Base-by-base conservation (phyloP, 78 protist species). In the Polysphondylium violaceum region DNA sequence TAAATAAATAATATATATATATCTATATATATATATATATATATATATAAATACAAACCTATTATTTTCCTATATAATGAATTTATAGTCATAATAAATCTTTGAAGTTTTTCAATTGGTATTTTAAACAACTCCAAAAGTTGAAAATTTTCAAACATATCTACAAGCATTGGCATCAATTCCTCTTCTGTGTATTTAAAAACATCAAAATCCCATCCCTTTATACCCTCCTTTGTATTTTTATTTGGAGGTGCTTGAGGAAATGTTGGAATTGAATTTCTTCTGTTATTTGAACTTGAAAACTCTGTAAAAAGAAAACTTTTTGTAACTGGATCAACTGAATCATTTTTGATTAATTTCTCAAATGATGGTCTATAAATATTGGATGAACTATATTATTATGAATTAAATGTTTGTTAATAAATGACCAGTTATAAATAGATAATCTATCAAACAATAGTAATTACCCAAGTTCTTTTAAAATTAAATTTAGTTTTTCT, bases 81-180 rank as follows among this genome's bases (percentile, higher is more conserved):
- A 59, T 83, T 63, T 0, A 83, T 79, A 1, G 91, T 67, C 91
- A 83, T 83, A 38, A 83, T 83, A 36, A 83, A 83, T 38, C 91
- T 60, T 43, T 83, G 91, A 27, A 83, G 60, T 35, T 83, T 88
- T 63, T 88, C 94, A 29, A 78, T 74, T n/a, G 94, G 94, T 3
- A 88, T 88, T 23, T 88, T 88, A 61, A 88, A 88, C 0, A 81
- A 71, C 23, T 56, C 79, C 1, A 77, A 53, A 27, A 88, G 29
- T 47, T 78, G 89, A 65, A 76, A 88, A 58, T 88, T 88, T 51
- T 88, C 94, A 88, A 88, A 88, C 94, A 88, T 88, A 27, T 76
- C 94, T 0, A 88, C 87, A 12, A 76, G 29, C 51, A 88, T 11
- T 27, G 89, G 94, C 89, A 88, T 73, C n/a, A 88, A 50, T 33